Evolutionary conservation across 2,329 filamentous ascomycete genomes (phyloP), one percentile per base, ranked within the genome.

Genomic region (Ceratocystiopsis brevicomis): DNA sequence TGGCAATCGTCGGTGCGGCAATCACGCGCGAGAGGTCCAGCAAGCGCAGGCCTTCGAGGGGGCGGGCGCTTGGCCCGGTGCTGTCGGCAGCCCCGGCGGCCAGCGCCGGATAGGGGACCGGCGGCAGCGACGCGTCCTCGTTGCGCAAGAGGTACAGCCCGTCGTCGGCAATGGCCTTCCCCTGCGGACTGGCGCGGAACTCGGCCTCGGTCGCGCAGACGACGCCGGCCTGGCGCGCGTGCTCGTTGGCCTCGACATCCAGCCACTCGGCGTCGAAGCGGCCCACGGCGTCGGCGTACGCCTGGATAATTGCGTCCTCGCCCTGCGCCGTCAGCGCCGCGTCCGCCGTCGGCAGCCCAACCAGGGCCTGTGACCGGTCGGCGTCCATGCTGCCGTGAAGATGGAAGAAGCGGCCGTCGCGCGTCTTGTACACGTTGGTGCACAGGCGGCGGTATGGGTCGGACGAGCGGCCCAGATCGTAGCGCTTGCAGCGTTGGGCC

Each of bases 21-120:
- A 68, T 67, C 17, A 66, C 56, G 3, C 64, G 54, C 4, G 60
- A 63, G 43, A 68, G 48, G 45, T 73, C 69, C 14, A 73, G 52
- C 3, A 73, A 60, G 43, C 62, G 65, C 47, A 67, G 53, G 0
- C 64, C 67, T 0, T 63, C 59, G 5, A 70, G 57, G 0, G 57
- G 64, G 3, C 61, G 50, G 36, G 5, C 32, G 32, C n/a, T n/a
- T n/a, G n/a, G n/a, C n/a, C 32, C 6, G 11, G 32, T 5, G 11
- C 6, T 11, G 11, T 14, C 32, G 6, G 32, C 32, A 5, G 4
- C 13, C 32, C 32, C 32, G 11, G 10, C 32, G 11, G 32, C 32
- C 21, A 21, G 8, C 4, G 4, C 32, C 32, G 32, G 32, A 11
- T 33, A 33, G 6, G 32, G 32, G 6, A 33, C 32, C 32, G 32